These are phyloP conservation scores for Cynara cardunculus DNA, from an alignment of 129 eudicot genomes.

Conservation along the genomic window DNA sequence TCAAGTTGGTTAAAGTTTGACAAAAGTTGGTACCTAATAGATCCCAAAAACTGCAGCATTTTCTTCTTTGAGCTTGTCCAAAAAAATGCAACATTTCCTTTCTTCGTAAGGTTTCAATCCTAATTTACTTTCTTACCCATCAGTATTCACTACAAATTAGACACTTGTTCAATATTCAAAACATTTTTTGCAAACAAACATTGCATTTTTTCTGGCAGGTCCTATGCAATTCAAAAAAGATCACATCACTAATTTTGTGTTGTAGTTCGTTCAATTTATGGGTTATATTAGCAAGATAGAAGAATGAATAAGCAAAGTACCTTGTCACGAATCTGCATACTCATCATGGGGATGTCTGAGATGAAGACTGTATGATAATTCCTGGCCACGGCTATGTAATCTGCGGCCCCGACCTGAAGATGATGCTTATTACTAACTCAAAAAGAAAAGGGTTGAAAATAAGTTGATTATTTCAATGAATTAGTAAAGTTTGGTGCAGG, in stretches of 20 bases:
- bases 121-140: no score
- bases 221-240: neutral
- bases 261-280: neutral
- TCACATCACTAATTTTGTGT: neutral
- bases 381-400: slow-evolving; percentile 86
- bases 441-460: neutral
- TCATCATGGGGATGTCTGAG: slow-evolving; percentile 86
- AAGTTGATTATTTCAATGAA: neutral
- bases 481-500: neutral
- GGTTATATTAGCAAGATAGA: neutral
- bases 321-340: slow-evolving; percentile 98
- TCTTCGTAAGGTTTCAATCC: no score
- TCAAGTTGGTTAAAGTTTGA: no score
- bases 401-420: slow-evolving; percentile 91
- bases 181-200: neutral
- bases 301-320: slow-evolving; percentile 26
- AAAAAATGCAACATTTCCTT: no score
- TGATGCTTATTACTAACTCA: slow-evolving; percentile 13
- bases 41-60: no score
- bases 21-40: no score
- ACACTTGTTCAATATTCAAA: neutral
- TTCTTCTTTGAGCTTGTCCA: no score
- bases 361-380: slow-evolving; percentile 83
- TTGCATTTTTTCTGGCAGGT: neutral
- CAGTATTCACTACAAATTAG: neutral